A percentile compares a stretch with the other conserved stretches of the same genome.
These are phyloP conservation scores for Leccinum disarticulatum DNA, from an alignment of 768 basidiomycete genomes.

Conservation along the genomic window DNA sequence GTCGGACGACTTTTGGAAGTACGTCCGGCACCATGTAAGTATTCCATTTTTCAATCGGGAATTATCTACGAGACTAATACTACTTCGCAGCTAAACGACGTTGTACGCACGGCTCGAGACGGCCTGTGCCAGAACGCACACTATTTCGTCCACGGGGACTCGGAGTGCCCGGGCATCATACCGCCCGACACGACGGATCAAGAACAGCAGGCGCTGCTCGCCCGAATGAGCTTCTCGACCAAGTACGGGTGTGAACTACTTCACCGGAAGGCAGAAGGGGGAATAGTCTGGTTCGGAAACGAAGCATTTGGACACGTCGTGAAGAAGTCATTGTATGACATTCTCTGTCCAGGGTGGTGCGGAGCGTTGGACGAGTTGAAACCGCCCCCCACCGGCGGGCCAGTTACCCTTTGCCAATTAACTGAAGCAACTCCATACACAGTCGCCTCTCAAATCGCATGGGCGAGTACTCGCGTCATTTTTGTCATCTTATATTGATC, in stretches of 20 bases:
- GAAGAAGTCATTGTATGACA: neutral
- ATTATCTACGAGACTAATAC: neutral
- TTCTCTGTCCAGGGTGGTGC: neutral
- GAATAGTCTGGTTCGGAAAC: neutral
- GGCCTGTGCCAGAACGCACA: neutral
- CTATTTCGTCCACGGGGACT: neutral
- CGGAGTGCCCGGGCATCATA: neutral
- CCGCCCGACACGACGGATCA: neutral
- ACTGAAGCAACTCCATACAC: neutral
- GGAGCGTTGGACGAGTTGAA: neutral
- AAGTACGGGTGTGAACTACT: neutral
- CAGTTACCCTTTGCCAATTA: neutral
- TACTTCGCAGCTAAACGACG: neutral
- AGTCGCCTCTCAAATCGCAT: neutral
- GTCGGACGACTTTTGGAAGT: neutral
- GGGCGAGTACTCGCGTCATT: neutral
- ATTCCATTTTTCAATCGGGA: neutral
- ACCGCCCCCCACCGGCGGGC: too few relatives aligned
- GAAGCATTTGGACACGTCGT: neutral
- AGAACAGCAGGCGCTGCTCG: neutral
- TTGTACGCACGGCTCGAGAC: neutral
- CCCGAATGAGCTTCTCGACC: neutral
- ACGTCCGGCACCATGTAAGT: neutral
- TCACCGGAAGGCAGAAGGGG: neutral
- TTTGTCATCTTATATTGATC: neutral